Percentiles rank a stretch among this genome's conserved stretches.
Evolutionary conservation across 2,329 filamentous ascomycete species (phyloP).

Genomic region (Fusarium oligoseptatum): DNA sequence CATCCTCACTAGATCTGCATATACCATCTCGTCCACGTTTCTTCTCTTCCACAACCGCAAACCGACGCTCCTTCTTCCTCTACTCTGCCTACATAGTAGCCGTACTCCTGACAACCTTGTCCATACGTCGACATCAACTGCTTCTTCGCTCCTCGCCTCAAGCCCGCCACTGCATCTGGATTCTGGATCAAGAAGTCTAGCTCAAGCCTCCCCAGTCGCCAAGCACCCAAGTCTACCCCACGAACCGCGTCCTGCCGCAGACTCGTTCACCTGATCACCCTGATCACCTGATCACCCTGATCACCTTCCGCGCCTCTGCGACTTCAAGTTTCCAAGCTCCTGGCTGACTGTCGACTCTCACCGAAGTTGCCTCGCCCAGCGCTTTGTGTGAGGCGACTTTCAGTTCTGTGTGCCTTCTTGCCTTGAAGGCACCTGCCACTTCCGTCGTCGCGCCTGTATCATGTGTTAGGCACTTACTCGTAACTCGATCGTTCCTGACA

Average conservation of each 20-base stretch:
- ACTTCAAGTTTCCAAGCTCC: not conserved
- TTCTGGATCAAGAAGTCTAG: slow-evolving; percentile 8
- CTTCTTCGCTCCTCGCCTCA: slow-evolving; percentile 8
- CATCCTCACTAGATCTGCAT: slow-evolving; percentile 23
- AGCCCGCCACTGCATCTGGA: slow-evolving; percentile 1
- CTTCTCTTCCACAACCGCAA: slow-evolving; percentile 17
- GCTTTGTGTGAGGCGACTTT: slow-evolving; percentile 5
- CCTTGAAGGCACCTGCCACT: not conserved
- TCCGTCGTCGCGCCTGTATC: slow-evolving; percentile 1
- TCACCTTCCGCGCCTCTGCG: slow-evolving; percentile 5
- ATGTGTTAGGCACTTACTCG: slow-evolving; percentile 10
- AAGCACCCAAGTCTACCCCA: slow-evolving; percentile 19
- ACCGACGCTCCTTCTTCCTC: slow-evolving; percentile 6
- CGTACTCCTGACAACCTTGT: slow-evolving; percentile 1
- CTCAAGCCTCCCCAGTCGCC: slow-evolving; percentile 15
- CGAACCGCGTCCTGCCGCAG: slow-evolving; percentile 17
- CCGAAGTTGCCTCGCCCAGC: slow-evolving; percentile 1
- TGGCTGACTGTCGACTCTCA: not conserved
- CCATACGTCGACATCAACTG: slow-evolving; percentile 7
- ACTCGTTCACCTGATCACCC: slow-evolving; percentile 13
- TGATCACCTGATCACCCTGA: slow-evolving; percentile 1
- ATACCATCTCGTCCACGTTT: slow-evolving; percentile 6
- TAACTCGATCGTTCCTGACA: not conserved
- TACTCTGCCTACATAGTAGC: not conserved
- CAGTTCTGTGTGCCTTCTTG: not conserved